Evolutionary conservation across 169 alveolate species (phyloP).

Genomic region (Eimeria necatrix): DNA sequence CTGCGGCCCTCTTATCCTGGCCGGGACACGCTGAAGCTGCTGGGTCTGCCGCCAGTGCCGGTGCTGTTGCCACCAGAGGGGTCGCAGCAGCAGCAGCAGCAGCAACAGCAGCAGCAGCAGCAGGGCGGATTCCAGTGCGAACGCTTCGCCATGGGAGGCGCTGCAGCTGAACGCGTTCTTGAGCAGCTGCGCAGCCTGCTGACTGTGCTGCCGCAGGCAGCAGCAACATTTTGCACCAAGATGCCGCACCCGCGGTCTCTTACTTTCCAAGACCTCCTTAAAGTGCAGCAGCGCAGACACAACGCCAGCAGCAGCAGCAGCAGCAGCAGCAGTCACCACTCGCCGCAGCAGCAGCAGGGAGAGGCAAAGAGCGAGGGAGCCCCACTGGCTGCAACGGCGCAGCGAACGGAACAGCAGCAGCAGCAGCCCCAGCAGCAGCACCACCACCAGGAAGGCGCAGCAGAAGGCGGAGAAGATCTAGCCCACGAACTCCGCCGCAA

Average conservation of each 20-base stretch:
- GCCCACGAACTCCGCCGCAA: constrained; percentile 67
- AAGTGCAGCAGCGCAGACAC: constrained; percentile 7
- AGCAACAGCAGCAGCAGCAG: constrained; percentile 38
- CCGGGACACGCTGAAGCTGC: background rate
- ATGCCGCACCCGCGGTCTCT: constrained; percentile 77
- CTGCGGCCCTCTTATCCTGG: background rate
- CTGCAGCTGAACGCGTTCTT: constrained; percentile 79
- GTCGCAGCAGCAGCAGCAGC: constrained; percentile 64
- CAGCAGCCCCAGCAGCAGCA: constrained; percentile 5
- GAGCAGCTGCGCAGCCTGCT: constrained; percentile 81
- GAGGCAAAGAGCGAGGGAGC: constrained; percentile 7
- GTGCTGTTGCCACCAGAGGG: constrained; percentile 49
- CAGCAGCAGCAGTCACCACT: constrained; percentile 41
- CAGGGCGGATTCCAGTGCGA: constrained; percentile 29
- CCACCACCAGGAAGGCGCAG: constrained; percentile 4
- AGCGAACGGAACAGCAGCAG: constrained; percentile 20
- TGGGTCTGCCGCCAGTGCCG: constrained; percentile 41
- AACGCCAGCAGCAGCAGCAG: constrained; percentile 67
- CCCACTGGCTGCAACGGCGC: background rate
- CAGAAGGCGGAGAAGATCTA: constrained; percentile 47
- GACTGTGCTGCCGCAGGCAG: constrained; percentile 70
- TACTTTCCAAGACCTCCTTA: constrained; percentile 35
- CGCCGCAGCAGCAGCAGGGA: constrained; percentile 54
- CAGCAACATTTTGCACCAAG: constrained; percentile 39
- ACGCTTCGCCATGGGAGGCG: constrained; percentile 68